These are phyloP conservation scores for Chlorokybus atmophyticus DNA, from an alignment of 139 green algal species.

Conservation along the genomic window DNA sequence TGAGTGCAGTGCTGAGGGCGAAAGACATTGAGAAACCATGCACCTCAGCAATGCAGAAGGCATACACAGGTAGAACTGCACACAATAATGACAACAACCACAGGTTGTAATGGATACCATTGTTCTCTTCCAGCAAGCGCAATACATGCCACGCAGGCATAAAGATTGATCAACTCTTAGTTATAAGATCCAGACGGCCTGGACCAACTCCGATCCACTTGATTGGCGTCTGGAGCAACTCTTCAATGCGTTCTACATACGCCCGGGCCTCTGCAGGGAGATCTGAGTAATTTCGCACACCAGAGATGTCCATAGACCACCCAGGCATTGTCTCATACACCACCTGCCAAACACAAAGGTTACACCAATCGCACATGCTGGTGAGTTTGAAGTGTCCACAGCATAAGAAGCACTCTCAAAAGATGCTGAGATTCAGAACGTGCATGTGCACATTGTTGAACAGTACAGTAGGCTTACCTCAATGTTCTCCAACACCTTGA, in stretches of 20 bases:
- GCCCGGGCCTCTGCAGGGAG: conserved; percentile 59
- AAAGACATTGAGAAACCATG: too few relatives aligned
- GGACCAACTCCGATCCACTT: conserved; percentile 95
- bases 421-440: not conserved
- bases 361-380: not conserved
- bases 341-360: conserved; percentile 15
- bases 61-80: too few relatives aligned
- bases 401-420: not conserved
- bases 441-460: not conserved
- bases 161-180: conserved; percentile 35
- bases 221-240: conserved; percentile 64
- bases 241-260: conserved; percentile 76
- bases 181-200: conserved; percentile 80
- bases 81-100: too few relatives aligned
- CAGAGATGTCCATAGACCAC: conserved; percentile 59
- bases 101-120: too few relatives aligned
- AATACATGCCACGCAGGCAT: too few relatives aligned
- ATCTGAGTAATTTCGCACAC: conserved; percentile 57
- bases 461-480: conserved; percentile 38
- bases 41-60: too few relatives aligned
- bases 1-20: too few relatives aligned
- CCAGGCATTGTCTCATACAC: conserved; percentile 88
- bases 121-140: too few relatives aligned
- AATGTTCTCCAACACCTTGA: conserved; percentile 38
- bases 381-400: not conserved